Base-by-base conservation (phyloP, 1,284 basidiomycete species). In the Inonotus hispidus region DNA sequence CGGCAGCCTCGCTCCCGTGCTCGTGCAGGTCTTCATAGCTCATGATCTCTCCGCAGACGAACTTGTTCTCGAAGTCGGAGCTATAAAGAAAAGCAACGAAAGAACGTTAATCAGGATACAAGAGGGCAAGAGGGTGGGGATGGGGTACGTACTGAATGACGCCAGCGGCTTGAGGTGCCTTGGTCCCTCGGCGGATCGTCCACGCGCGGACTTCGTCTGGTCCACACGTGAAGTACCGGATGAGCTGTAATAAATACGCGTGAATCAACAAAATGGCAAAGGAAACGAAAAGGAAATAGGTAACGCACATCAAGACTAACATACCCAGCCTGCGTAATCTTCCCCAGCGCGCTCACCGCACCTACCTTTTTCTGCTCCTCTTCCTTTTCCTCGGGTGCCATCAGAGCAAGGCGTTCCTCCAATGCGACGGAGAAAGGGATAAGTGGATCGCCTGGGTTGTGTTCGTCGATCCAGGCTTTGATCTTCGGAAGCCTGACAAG, bases 11-110 rank as follows among this genome's bases (percentile, higher is more conserved):
- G 65, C 87, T 90, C 14, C 95, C 96, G 69, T 95, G 79, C 75
- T 98, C 94, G 72, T 91, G 91, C 66, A 99, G 79, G 72, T 98
- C 97, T 0, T 87, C 86, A 70, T 88, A 98, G 3, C 87, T 71
- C 93, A 98, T 98, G 72, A 99, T 98, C 76, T 99, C 96, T 75
- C 96, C 97, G 69, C 96, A 99, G n/a, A 99, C 92, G 69, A 99
- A 98, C 78, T 97, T 97, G 74, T 96, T 92, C 79, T 98, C 92
- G 71, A 96, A 96, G 75, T 96, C 94, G 49, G 92, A 87, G 78
- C 88, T 90, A 23, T n/a, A 0, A 32, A 14, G 39, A 43, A 32
- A n/a, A 66, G 46, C 60, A 62, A 54, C 67, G 58, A 32, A 14
- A 23, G 66, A 66, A 64, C 62, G 56, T 67, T 64, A 58, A 64